Base-by-base conservation (phyloP, 1,284 basidiomycete species). In the Gomphus bonarii region DNA sequence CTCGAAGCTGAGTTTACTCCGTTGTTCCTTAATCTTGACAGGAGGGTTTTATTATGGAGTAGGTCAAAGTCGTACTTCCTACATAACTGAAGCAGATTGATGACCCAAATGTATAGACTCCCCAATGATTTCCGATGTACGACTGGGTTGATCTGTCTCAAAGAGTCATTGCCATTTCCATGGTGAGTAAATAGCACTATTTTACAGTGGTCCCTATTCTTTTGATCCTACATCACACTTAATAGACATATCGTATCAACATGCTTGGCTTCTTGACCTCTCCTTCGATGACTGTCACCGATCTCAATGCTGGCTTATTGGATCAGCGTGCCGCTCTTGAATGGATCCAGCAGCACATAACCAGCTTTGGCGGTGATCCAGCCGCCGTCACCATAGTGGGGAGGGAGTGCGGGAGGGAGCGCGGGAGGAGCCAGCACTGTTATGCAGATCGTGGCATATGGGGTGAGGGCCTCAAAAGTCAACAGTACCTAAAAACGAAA, bases 201-300 rank as follows among this genome's bases (percentile, higher is more conserved):
- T n/a, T n/a, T n/a, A n/a, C n/a, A n/a, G n/a, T n/a, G n/a, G n/a
- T n/a, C n/a, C 30, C 31, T 10, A 33, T 33, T 10, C 31, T 33
- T 33, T 35, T 35, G 9, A 35, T 35, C 33, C 42, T 40, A 40
- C 35, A 31, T 14, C 33, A 14, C 30, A 25, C 7, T 42, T 36
- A 2, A 7, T 51, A 62, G 61, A 61, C 77, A 60, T 82, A 81
- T 62, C 74, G 78, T 4, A 72, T 82, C 36, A 72, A 72, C 51
- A 68, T 78, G 2, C 73, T 82, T 54, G 81, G 81, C 28, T 82
- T 81, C 68, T 70, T 80, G 33, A 65, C 75, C 3, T 65, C 70
- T 6, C 72, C 75, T 1, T 72, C 63, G 8, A 65, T 73, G 31
- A 22, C 36, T 40, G 12, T 40, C 50, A 18, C 50, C 2, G 67